Evolutionary conservation across 345 rosid genomes (phyloP).

Genomic region (Melaleuca alternifolia): DNA sequence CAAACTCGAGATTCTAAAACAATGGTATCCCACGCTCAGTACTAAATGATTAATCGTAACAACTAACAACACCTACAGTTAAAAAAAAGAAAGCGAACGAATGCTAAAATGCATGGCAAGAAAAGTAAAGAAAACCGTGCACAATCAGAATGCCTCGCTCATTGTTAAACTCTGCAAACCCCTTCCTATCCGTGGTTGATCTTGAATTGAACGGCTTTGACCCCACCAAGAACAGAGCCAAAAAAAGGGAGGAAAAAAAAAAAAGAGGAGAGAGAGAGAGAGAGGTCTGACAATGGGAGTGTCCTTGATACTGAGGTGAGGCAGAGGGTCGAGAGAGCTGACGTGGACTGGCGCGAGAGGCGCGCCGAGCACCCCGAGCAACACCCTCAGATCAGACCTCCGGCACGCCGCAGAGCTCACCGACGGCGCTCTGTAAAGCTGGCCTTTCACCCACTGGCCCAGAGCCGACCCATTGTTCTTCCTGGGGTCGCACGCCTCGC

Average conservation of each 20-base stretch:
- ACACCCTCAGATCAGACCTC: constrained; percentile 1
- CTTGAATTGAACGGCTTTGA: background rate
- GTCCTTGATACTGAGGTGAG: constrained; percentile 44
- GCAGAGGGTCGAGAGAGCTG: constrained; percentile 35
- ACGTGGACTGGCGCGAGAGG: constrained; percentile 42
- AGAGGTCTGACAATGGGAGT: constrained; percentile 55
- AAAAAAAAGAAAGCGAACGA: background rate
- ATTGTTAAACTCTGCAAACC: background rate
- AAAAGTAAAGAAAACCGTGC: background rate
- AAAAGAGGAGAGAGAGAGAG: background rate
- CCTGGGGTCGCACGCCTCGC: constrained; percentile 24
- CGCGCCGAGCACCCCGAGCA: constrained; percentile 7
- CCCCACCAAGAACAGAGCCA: background rate
- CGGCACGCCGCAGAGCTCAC: background rate
- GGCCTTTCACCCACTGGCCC: constrained; percentile 4
- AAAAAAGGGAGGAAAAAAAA: background rate
- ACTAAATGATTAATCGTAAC: background rate
- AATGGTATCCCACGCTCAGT: background rate
- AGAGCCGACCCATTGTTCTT: background rate
- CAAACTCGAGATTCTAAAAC: background rate
- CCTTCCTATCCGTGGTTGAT: background rate
- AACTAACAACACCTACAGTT: background rate
- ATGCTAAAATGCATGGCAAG: background rate
- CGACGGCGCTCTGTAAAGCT: background rate
- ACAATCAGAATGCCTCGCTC: background rate